phyloP scores from a whole-genome alignment of 2,329 filamentous ascomycete species.

The Fusarium scirpi region DNA sequence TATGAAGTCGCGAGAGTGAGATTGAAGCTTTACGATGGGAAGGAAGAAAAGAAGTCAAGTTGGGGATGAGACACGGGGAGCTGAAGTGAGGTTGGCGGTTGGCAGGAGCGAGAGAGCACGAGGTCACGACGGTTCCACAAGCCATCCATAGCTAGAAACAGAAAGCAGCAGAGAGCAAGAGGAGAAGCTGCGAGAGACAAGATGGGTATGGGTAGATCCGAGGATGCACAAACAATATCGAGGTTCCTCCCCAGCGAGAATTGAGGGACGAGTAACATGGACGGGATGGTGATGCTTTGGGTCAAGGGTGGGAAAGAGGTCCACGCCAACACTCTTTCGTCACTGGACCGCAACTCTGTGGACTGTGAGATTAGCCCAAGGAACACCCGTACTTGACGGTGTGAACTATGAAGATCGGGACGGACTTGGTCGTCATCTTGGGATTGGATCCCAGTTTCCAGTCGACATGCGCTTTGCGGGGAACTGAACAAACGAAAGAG shows the following conservation, averaged over 20 bases:
- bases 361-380: conserved; percentile 41
- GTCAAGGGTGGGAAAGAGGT: conserved; percentile 10
- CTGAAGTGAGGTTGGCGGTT: conserved; percentile 39
- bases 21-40: conserved; percentile 30
- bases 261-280: conserved; percentile 44
- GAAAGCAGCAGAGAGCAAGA: conserved; percentile 9
- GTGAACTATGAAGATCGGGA: conserved; percentile 48
- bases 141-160: conserved; percentile 22
- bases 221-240: conserved; percentile 35
- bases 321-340: conserved; percentile 40
- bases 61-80: conserved; percentile 40
- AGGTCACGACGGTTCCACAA: conserved; percentile 51
- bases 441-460: conserved; percentile 22
- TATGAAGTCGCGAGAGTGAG: conserved; percentile 15
- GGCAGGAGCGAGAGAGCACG: conserved; percentile 40
- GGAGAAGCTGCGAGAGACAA: conserved; percentile 23
- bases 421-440: conserved; percentile 40
- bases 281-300: conserved; percentile 20
- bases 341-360: conserved; percentile 31
- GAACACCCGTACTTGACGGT: conserved; percentile 42
- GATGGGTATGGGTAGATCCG: conserved; percentile 39
- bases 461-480: conserved; percentile 40
- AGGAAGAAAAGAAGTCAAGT: conserved; percentile 36
- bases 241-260: conserved; percentile 43
- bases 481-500: conserved; percentile 27